A percentile compares a stretch with the other conserved stretches of the same genome.
phyloP scores from a whole-genome alignment of 2,329 filamentous ascomycete genomes.

The Hypomyces rosellus region DNA sequence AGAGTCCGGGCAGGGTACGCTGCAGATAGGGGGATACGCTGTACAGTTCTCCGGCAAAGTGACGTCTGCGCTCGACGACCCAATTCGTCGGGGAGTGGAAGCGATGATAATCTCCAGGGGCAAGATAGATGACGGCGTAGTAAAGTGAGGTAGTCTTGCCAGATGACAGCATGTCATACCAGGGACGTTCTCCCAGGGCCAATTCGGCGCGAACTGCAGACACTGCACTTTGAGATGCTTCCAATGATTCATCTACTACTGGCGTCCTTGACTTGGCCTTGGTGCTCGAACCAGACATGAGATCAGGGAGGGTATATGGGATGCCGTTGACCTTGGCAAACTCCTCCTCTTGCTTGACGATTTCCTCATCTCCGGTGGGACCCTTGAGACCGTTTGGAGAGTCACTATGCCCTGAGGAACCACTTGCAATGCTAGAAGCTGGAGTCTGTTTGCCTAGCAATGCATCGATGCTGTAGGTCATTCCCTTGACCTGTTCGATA shows the following conservation, averaged over 20 bases:
- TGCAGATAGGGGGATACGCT: conserved; percentile 93
- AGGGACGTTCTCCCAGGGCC: conserved; percentile 62
- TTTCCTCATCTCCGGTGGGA: conserved; percentile 49
- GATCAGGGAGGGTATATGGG: conserved; percentile 81
- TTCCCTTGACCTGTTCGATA: conserved; percentile 97
- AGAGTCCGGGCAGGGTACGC: conserved; percentile 84
- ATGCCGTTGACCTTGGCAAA: conserved; percentile 95
- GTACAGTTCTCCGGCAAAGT: conserved; percentile 95
- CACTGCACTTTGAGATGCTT: conserved; percentile 62
- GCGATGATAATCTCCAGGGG: conserved; percentile 95
- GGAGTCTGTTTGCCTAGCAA: conserved; percentile 67
- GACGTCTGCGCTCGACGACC: conserved; percentile 91
- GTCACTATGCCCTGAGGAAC: conserved; percentile 16
- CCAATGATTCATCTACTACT: conserved; percentile 68
- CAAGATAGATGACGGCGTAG: conserved; percentile 92
- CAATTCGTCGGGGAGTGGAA: conserved; percentile 95
- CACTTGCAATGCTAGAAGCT: conserved; percentile 45
- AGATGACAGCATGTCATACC: conserved; percentile 61
- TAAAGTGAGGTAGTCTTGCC: conserved; percentile 69
- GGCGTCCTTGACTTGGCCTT: conserved; percentile 21
- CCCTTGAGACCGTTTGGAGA: conserved; percentile 20
- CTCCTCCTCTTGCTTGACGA: conserved; percentile 77
- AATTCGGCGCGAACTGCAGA: conserved; percentile 80
- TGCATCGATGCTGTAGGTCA: conserved; percentile 94
- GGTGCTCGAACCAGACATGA: conserved; percentile 64